Base-by-base conservation (phyloP, 306 rosid genomes). In the Hippophae gyantsensis region DNA sequence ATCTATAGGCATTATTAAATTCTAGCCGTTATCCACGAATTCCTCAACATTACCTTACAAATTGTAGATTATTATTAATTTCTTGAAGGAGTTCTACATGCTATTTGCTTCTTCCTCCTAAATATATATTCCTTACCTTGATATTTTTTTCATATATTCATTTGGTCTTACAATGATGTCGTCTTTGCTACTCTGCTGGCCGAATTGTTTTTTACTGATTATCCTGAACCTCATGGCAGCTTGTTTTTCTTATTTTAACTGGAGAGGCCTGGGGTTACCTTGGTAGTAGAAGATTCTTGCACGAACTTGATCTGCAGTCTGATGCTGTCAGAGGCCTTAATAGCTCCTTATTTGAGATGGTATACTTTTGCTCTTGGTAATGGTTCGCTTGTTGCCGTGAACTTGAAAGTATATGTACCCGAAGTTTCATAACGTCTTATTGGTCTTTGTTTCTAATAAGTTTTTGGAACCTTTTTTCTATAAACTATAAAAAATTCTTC, bases 191-290 rank as follows among this genome's bases (percentile, higher is more conserved):
- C 10, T 26, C 23, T 64, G 10, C 25, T 48, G 47, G 40, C 9
- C 4, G 1, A 6, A 54, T 10, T 46, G 60, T 68, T 38, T 43
- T 42, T 63, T 74, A 69, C 78, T 81, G 61, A 72, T 67, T 13
- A 68, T 72, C 71, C 71, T 75, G 63, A 60, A 72, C 61, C 74
- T 67, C 61, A 63, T 71, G 81, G 80, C 95, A 90, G 97, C 90
- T 90, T 74, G 90, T 79, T 58, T 90, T 90, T 79, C 79, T 55
- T 65, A 85, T 82, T 70, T 82, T 86, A 75, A 87, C 97, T 50
- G 97, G 97, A 49, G 97, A 90, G 71, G 71, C 84, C 9, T 90
- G 97, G 97, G 97, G 95, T 53, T 90, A 86, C 82, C 95, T 90
- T 66, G 97, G 97, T 70, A 90, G 97, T 70, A 72, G 97, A 78